phyloP scores from a whole-genome alignment of 2,329 filamentous ascomycete species.

The Apiospora rasikravindrae region DNA sequence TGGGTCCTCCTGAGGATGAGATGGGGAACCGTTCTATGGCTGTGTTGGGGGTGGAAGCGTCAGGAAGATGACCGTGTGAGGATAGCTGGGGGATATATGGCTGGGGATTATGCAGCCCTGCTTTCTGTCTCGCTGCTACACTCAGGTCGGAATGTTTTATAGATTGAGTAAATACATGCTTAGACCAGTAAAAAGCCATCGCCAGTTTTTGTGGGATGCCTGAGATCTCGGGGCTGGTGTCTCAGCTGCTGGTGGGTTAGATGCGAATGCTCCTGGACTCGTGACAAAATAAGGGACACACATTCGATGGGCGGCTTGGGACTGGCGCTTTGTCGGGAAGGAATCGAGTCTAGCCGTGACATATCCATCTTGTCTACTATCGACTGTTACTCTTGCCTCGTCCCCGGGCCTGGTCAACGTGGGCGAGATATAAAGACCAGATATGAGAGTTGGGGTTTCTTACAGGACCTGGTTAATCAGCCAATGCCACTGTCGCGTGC shows the following conservation, averaged over 20 bases:
- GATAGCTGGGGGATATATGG: too few relatives aligned
- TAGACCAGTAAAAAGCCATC: not conserved
- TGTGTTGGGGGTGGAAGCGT: not conserved
- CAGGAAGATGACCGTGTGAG: not conserved
- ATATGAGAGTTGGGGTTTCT: not conserved
- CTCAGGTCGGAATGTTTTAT: too few relatives aligned
- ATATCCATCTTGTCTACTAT: not conserved
- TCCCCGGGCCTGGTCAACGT: not conserved
- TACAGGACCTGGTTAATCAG: not conserved
- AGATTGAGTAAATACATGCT: too few relatives aligned
- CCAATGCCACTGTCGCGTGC: too few relatives aligned
- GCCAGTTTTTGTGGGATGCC: not conserved
- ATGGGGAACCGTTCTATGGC: not conserved
- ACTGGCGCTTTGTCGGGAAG: not conserved
- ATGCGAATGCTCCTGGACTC: not conserved
- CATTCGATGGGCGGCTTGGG: not conserved
- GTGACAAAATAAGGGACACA: not conserved
- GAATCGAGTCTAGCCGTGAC: not conserved
- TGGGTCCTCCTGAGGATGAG: not conserved
- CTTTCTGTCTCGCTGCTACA: not conserved
- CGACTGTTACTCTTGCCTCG: not conserved
- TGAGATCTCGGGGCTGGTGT: not conserved
- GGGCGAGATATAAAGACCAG: not conserved
- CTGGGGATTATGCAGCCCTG: not conserved
- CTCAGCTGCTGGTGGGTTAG: not conserved